These are phyloP conservation scores for Liriodendron chinense DNA, from an alignment of 164 flowering plant genomes.

Conservation along the genomic window DNA sequence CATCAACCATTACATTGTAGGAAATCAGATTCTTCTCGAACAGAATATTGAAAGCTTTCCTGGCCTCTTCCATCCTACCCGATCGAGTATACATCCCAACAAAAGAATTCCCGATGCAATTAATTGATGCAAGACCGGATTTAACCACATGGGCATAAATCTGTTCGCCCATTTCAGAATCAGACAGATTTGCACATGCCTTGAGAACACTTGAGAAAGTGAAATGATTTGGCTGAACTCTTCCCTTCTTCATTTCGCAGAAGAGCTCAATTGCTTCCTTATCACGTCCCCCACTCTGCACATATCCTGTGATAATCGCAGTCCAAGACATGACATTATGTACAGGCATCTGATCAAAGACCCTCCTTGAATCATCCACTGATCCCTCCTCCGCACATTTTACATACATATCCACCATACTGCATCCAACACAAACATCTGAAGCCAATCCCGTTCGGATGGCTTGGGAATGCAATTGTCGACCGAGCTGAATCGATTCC, in stretches of 20 bases:
- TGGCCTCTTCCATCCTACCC: conserved; percentile 67
- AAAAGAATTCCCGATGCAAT: conserved; percentile 74
- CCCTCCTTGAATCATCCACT: conserved; percentile 48
- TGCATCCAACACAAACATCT: conserved; percentile 74
- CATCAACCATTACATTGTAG: conserved; percentile 63
- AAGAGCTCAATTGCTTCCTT: conserved; percentile 61
- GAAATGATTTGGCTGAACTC: conserved; percentile 62
- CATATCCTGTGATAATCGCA: conserved; percentile 70
- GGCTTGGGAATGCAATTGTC: conserved; percentile 61
- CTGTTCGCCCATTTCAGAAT: conserved; percentile 50
- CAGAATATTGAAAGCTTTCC: conserved; percentile 65
- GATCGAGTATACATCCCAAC: conserved; percentile 67
- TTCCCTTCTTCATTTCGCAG: conserved; percentile 45
- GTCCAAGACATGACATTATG: conserved; percentile 95
- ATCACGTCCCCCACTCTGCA: conserved; percentile 50
- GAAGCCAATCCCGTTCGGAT: conserved; percentile 41
- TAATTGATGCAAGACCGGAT: conserved; percentile 45
- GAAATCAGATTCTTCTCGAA: conserved; percentile 76
- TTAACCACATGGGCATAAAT: conserved; percentile 54
- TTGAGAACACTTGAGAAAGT: conserved; percentile 72
- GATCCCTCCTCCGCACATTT: conserved; percentile 48
- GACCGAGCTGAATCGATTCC: conserved; percentile 42
- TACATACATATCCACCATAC: conserved; percentile 80
- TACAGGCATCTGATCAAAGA: conserved; percentile 58
- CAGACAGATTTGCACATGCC: conserved; percentile 67